These are phyloP conservation scores for Sarocladiaceae sp. DNA, from an alignment of 2,329 filamentous ascomycete species.

Conservation along the genomic window DNA sequence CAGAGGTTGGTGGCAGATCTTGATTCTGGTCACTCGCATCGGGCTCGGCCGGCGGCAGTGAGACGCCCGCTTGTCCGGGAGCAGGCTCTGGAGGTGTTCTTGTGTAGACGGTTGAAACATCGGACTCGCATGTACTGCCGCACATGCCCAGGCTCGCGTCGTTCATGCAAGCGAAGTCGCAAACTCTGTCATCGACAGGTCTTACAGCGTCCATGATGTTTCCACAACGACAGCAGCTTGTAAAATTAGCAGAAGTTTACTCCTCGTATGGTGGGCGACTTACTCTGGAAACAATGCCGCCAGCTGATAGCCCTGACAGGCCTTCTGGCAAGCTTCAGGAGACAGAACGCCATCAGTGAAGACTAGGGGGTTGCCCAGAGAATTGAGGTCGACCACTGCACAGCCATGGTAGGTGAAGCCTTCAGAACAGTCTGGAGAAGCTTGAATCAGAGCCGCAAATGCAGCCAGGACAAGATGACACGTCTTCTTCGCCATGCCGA, in stretches of 20 bases:
- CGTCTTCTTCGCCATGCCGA: background rate
- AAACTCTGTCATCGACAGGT: constrained; percentile 23
- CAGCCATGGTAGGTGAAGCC: constrained; percentile 20
- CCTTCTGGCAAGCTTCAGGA: constrained; percentile 23
- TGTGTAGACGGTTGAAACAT: constrained; percentile 28
- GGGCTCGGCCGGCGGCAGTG: background rate
- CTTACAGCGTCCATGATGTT: constrained; percentile 25
- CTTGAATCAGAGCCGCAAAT: background rate
- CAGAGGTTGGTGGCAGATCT: background rate
- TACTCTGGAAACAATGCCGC: constrained; percentile 29
- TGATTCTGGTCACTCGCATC: background rate
- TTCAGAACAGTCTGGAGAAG: background rate
- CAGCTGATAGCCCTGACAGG: constrained; percentile 22
- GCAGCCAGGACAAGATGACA: constrained; percentile 14
- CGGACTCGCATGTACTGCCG: constrained; percentile 24
- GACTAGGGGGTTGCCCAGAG: constrained; percentile 20
- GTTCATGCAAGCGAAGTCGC: constrained; percentile 26
- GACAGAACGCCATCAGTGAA: constrained; percentile 19
- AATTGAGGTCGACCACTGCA: constrained; percentile 21
- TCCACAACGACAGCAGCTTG: constrained; percentile 31
- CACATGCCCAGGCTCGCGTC: constrained; percentile 26
- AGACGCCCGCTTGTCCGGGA: background rate
- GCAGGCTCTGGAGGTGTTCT: background rate
- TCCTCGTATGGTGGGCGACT: constrained; percentile 1
- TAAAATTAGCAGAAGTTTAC: constrained; percentile 10